phyloP scores from a whole-genome alignment of 2,329 filamentous ascomycete genomes.

The Penicillium sp. region DNA sequence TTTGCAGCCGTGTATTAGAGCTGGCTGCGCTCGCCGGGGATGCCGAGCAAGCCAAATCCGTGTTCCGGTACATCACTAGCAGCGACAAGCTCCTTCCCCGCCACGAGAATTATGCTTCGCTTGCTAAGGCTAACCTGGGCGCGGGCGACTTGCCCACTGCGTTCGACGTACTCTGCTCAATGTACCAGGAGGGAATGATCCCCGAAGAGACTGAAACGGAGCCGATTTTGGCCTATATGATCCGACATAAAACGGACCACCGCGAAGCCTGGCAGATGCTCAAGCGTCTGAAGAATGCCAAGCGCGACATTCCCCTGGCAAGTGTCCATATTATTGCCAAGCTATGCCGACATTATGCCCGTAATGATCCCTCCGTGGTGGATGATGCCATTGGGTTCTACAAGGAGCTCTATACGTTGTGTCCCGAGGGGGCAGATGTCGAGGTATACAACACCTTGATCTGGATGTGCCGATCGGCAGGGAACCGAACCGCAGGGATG shows the following conservation, averaged over 20 bases:
- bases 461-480: conserved; percentile 46
- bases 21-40: conserved; percentile 70
- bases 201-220: conserved; percentile 62
- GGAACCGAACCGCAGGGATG: conserved; percentile 56
- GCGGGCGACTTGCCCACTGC: conserved; percentile 63
- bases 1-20: conserved; percentile 67
- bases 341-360: conserved; percentile 44
- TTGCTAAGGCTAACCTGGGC: conserved; percentile 68
- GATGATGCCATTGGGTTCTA: conserved; percentile 59
- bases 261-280: conserved; percentile 58
- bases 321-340: conserved; percentile 52
- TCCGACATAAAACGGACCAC: conserved; percentile 46
- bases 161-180: conserved; percentile 69
- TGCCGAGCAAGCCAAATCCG: conserved; percentile 65
- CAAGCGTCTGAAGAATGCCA: conserved; percentile 51
- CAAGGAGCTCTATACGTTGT: conserved; percentile 58
- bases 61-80: conserved; percentile 60
- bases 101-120: conserved; percentile 73
- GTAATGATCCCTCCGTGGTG: conserved; percentile 37
- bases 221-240: conserved; percentile 59
- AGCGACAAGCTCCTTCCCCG: conserved; percentile 56
- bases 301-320: conserved; percentile 50
- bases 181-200: conserved; percentile 62
- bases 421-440: conserved; percentile 42
- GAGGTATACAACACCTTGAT: conserved; percentile 62